Evolutionary conservation across 495 filamentous ascomycete genomes (phyloP), one percentile per base, ranked within the genome.

Genomic region (Aspergillus baeticus): DNA sequence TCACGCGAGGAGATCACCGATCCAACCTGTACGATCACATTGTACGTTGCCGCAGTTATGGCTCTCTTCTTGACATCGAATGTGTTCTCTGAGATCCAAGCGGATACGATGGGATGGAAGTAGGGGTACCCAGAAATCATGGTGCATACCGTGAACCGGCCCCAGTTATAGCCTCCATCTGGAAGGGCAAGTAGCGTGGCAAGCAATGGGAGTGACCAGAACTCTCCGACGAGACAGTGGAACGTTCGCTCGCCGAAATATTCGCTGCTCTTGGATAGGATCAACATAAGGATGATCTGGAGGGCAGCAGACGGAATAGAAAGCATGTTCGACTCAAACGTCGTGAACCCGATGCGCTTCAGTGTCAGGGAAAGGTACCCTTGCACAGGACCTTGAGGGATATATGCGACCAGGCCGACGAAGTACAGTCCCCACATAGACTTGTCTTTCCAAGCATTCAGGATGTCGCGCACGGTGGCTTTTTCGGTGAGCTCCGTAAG

Each of bases 381-480:
- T 23, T 69, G 65, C 4, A 74, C 69, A 4, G 78, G 78, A 15
- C 61, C 62, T 17, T 70, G 68, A 3, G 77, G 77, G 36, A 80
- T 78, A 51, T 79, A 78, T 42, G 75, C 73, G 20, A 80, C 65
- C 5, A 80, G 69, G 5, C 75, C 77, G 58, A 80, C 68, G 44
- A 75, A 60, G 59, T 74, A 77, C 7, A 77, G 55, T 6, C 69
- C 69, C 81, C 75, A 76, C 66, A 76, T 67, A 37, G 65, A 69
- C 21, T 61, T 59, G 55, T 74, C 71, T 13, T 43, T 67, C 63
- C 55, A 68, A 21, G 70, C 60, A 34, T 66, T 39, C 26, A 64
- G 59, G 51, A 77, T 59, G 57, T 73, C 66, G 35, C 53, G 39
- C 14, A 61, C 43, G 5, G 63, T 70, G 26, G 62, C 65, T n/a